Conservation (phyloP, 1,284 basidiomycete genomes). For the Tremellales sp. region DNA sequence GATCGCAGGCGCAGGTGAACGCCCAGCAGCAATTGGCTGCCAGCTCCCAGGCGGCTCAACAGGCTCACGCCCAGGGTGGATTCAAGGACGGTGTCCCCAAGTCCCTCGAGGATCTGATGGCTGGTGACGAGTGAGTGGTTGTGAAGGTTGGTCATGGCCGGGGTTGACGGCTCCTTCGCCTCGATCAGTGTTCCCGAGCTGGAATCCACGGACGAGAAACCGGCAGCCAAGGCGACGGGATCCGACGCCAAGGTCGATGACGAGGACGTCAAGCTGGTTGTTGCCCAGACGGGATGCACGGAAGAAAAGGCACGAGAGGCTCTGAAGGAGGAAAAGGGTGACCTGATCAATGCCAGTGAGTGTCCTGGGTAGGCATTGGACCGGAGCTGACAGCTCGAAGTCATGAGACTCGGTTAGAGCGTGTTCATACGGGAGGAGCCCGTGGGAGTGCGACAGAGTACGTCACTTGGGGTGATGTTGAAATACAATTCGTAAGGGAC, state of each 20-base stretch:
- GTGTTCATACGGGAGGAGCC: neutral
- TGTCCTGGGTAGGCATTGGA: conserved; percentile 30
- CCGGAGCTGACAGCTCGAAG: neutral
- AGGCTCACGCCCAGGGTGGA: conserved; percentile 44
- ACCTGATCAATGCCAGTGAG: conserved; percentile 91
- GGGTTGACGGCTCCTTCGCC: neutral
- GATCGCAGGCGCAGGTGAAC: conserved; percentile 73
- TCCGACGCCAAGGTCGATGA: conserved; percentile 67
- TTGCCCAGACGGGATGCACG: conserved; percentile 73
- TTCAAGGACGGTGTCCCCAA: conserved; percentile 54
- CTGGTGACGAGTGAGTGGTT: conserved; percentile 57
- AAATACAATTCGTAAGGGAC: no score
- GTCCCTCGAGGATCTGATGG: conserved; percentile 55
- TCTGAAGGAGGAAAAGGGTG: conserved; percentile 82
- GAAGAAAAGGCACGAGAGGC: conserved; percentile 83
- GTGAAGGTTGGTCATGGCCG: neutral
- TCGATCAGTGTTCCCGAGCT: conserved; percentile 62
- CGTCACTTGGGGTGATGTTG: no score
- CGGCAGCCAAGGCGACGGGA: conserved; percentile 67
- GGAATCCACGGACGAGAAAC: conserved; percentile 51
- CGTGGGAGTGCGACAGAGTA: neutral
- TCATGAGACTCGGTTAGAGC: neutral
- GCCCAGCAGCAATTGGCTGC: conserved; percentile 77
- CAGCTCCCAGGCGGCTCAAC: conserved; percentile 45
- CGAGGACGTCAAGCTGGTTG: conserved; percentile 93